A percentile compares a stretch with the other conserved stretches of the same genome.
phyloP scores from a whole-genome alignment of 306 rosid species.

The Quillaja saponaria region DNA sequence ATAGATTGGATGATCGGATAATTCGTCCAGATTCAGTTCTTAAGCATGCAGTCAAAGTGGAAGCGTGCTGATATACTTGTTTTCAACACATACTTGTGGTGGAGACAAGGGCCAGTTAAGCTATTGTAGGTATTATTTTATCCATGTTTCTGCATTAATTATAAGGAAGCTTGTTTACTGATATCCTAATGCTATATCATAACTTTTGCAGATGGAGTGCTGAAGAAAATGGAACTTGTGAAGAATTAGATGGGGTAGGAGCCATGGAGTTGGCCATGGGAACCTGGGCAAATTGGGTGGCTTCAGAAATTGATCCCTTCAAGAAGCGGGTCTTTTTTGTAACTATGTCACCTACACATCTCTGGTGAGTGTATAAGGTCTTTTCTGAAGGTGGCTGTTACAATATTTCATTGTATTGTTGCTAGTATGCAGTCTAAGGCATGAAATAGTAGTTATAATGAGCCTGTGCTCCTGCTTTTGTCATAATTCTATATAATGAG shows the following conservation, averaged over 20 bases:
- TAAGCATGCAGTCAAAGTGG: slow-evolving; percentile 74
- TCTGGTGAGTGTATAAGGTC: slow-evolving; percentile 66
- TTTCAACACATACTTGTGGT: slow-evolving; percentile 96
- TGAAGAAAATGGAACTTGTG: slow-evolving; percentile 67
- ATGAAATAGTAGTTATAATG: slow-evolving; percentile 4
- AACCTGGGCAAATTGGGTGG: slow-evolving; percentile 95
- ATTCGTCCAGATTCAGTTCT: slow-evolving; percentile 92
- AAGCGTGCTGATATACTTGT: slow-evolving; percentile 89
- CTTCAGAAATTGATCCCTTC: slow-evolving; percentile 66
- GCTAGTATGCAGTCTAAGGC: slow-evolving; percentile 14
- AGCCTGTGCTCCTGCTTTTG: slow-evolving; percentile 14
- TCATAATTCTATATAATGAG: not conserved
- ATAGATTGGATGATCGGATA: slow-evolving; percentile 75
- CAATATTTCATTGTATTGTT: not conserved
- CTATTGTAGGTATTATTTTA: slow-evolving; percentile 61
- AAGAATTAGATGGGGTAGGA: slow-evolving; percentile 66
- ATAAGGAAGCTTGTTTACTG: slow-evolving; percentile 8
- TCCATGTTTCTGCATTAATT: not conserved
- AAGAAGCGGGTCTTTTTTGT: slow-evolving; percentile 72
- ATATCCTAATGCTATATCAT: slow-evolving; percentile 21
- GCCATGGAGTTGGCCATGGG: slow-evolving; percentile 95
- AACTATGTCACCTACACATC: slow-evolving; percentile 97
- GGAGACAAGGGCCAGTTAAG: slow-evolving; percentile 99
- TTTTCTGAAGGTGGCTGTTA: too few species aligned
- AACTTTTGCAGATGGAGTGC: slow-evolving; percentile 67